Percentiles rank a stretch among this genome's conserved stretches.
phyloP scores from a whole-genome alignment of 2,329 filamentous ascomycete species.

The Ophiocordyceps sinensis region DNA sequence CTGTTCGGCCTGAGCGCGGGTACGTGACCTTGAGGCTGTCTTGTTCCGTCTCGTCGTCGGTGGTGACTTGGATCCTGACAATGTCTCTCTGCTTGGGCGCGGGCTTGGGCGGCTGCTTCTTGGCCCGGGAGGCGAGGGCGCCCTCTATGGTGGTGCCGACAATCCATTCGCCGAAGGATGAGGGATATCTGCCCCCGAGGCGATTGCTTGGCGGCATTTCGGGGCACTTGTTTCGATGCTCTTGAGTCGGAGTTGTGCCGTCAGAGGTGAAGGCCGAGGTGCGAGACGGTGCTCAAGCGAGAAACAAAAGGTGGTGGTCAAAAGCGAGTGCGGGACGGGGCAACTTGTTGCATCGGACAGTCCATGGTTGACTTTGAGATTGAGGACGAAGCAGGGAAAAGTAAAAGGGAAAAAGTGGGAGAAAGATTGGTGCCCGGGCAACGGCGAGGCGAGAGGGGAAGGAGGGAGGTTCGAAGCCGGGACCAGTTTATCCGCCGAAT shows the following conservation, averaged over 20 bases:
- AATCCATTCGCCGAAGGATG: slow-evolving; percentile 25
- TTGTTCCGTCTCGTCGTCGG: slow-evolving; percentile 35
- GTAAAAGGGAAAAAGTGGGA: too few relatives aligned
- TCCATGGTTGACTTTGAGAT: too few relatives aligned
- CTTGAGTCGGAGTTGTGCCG: too few relatives aligned
- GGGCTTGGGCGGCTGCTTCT: slow-evolving; percentile 8
- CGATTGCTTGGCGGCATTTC: background rate
- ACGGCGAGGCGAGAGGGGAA: background rate
- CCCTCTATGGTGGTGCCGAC: slow-evolving; percentile 21
- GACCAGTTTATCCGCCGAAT: too few relatives aligned
- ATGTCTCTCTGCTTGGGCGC: slow-evolving; percentile 14
- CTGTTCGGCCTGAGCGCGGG: slow-evolving; percentile 21
- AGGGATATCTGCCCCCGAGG: slow-evolving; percentile 1
- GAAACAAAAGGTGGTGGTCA: too few relatives aligned
- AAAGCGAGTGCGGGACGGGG: too few relatives aligned
- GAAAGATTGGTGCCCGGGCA: too few relatives aligned
- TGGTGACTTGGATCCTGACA: slow-evolving; percentile 27
- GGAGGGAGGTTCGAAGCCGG: too few relatives aligned
- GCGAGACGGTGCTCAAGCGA: too few relatives aligned
- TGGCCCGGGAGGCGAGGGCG: slow-evolving; percentile 12
- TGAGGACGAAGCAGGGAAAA: too few relatives aligned
- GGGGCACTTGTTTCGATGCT: background rate
- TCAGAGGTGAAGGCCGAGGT: too few relatives aligned
- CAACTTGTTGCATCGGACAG: too few relatives aligned
- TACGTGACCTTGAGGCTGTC: slow-evolving; percentile 35